phyloP scores from a whole-genome alignment of 73 alveolate species.

The Urostyla sp. region DNA sequence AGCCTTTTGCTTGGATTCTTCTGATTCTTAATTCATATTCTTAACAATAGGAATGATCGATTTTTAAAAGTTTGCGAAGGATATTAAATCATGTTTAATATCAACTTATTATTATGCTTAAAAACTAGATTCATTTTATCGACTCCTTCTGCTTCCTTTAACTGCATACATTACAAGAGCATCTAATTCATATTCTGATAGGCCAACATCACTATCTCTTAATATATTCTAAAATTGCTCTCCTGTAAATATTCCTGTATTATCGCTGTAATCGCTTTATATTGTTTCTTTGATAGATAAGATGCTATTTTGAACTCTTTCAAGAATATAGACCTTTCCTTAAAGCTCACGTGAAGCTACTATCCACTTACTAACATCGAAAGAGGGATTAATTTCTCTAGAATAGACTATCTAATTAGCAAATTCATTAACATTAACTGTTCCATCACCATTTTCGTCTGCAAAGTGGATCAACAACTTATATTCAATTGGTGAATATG shows the following conservation, averaged over 20 bases:
- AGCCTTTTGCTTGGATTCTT: constrained; percentile 6
- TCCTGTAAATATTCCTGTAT: constrained; percentile 59
- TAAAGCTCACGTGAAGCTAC: constrained; percentile 40
- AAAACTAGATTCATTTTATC: too few species aligned
- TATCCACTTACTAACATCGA: constrained; percentile 58
- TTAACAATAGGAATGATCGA: constrained; percentile 48
- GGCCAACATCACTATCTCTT: constrained; percentile 26
- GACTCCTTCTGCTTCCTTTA: constrained; percentile 54
- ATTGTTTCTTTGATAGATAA: too few species aligned
- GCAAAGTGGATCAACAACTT: constrained; percentile 41
- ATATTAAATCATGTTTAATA: constrained; percentile 27
- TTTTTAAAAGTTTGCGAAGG: constrained; percentile 33
- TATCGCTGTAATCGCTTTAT: too few species aligned
- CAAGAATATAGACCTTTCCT: constrained; percentile 25
- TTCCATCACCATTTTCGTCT: constrained; percentile 44
- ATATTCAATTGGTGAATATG: constrained; percentile 21
- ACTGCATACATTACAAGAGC: constrained; percentile 38
- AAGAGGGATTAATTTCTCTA: constrained; percentile 31
- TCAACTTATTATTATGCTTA: neutral
- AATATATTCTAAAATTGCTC: constrained; percentile 41
- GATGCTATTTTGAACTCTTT: constrained; percentile 9
- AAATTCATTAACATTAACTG: constrained; percentile 12
- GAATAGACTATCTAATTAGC: constrained; percentile 55
- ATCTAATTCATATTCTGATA: constrained; percentile 50
- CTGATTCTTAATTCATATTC: constrained; percentile 45